Evolutionary conservation across 306 rosid species (phyloP), one percentile per base, ranked within the genome.

Genomic region (Pyrus betulifolia): DNA sequence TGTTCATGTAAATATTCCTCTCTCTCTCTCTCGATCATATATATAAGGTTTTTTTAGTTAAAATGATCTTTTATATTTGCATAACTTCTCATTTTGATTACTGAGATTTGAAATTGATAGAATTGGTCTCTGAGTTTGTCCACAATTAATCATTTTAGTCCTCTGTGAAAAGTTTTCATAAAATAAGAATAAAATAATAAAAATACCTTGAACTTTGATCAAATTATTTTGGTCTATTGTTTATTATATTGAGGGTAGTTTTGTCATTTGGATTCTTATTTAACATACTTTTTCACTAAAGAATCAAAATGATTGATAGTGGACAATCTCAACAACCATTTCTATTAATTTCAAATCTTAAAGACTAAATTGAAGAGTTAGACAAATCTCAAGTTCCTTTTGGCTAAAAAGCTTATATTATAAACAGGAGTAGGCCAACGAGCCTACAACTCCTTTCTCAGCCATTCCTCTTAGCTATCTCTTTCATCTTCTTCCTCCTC

Each of bases 391-490:
- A 38, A 1, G 0, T 0, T 0, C 0, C 7, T 1, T 38, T 7
- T 35, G 2, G 1, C 8, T 35, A 35, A 35, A 35, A 35, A 38
- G 42, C 9, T 1, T 54, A 44, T 74, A 64, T 52, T 52, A 76
- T 66, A 49, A 49, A 71, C 23, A 45, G 14, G 21, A 80, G 79
- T 62, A 75, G 72, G 79, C 87, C 84, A 84, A 64, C 86, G 8
- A 69, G 80, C 67, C 73, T 21, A 42, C 76, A 69, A 40, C 55
- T 78, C 59, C 45, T 69, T 70, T 74, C 21, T 57, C 63, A 59
- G 58, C 25, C 7, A 25, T 12, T 23, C 64, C 30, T 22, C 8
- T 17, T 0, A 58, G 15, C 54, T 35, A 45, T 78, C 62, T 70
- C 82, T 69, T 69, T 69, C 69, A 15, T 51, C 76, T 9, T 57